Evolutionary conservation across 2,329 filamentous ascomycete species (phyloP).

Genomic region (Fusarium dimerum): DNA sequence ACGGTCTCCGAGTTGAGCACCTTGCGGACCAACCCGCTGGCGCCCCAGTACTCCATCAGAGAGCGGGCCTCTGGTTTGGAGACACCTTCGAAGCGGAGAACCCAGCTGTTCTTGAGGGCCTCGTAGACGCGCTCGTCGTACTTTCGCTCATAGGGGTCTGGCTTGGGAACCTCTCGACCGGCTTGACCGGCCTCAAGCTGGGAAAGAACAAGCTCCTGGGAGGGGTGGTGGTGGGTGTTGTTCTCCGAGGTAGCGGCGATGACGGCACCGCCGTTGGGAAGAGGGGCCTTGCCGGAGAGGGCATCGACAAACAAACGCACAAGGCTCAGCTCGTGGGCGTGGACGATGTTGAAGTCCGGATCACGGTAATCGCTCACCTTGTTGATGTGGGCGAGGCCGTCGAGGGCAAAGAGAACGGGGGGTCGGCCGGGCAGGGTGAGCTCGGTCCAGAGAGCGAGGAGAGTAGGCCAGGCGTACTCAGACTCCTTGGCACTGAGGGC

Average conservation of each 20-base stretch:
- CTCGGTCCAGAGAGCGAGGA: slow-evolving; percentile 80
- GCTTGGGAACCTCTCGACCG: slow-evolving; percentile 38
- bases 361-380: slow-evolving; percentile 73
- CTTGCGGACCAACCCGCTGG: slow-evolving; percentile 75
- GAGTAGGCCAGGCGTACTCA: slow-evolving; percentile 77
- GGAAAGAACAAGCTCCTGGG: slow-evolving; percentile 67
- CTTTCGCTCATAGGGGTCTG: slow-evolving; percentile 55
- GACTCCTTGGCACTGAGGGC: slow-evolving; percentile 71
- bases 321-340: slow-evolving; percentile 81
- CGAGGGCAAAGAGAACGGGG: slow-evolving; percentile 72
- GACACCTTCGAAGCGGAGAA: slow-evolving; percentile 65
- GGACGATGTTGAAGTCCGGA: slow-evolving; percentile 70
- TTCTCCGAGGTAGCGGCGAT: slow-evolving; percentile 73
- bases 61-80: slow-evolving; percentile 73
- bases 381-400: slow-evolving; percentile 83
- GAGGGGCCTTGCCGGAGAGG: slow-evolving; percentile 58
- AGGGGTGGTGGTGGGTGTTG: slow-evolving; percentile 65
- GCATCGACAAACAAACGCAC: slow-evolving; percentile 74
- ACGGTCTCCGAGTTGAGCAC: slow-evolving; percentile 71
- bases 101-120: slow-evolving; percentile 49
- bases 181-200: slow-evolving; percentile 51
- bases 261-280: slow-evolving; percentile 76
- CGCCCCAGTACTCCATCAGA: slow-evolving; percentile 92
- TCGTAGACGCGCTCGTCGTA: slow-evolving; percentile 61
- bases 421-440: slow-evolving; percentile 57